These are phyloP conservation scores for Alternaria brassicicola DNA, from an alignment of 2,329 filamentous ascomycete species.

Conservation along the genomic window DNA sequence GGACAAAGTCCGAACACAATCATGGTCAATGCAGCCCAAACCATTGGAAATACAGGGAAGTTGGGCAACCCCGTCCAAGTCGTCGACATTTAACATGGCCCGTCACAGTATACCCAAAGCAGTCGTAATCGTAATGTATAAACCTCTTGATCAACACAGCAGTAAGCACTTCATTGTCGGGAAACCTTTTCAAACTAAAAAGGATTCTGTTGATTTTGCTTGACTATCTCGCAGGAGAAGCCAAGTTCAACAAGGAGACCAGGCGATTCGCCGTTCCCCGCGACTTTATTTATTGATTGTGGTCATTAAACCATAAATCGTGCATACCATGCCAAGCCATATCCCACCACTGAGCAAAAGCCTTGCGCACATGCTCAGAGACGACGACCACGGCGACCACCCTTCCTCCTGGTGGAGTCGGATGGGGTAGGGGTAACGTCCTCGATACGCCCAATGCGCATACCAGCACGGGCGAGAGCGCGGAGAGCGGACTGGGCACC, in stretches of 20 bases:
- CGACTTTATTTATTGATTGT: slow-evolving; percentile 47
- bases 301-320: slow-evolving; percentile 46
- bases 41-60: slow-evolving; percentile 55
- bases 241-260: slow-evolving; percentile 51
- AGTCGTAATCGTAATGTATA: slow-evolving; percentile 38
- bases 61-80: slow-evolving; percentile 56
- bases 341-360: slow-evolving; percentile 47
- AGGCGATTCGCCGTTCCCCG: slow-evolving; percentile 49
- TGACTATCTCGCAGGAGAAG: slow-evolving; percentile 39
- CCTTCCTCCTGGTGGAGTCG: slow-evolving; percentile 99
- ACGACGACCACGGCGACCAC: slow-evolving; percentile 99
- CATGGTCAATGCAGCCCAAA: slow-evolving; percentile 68
- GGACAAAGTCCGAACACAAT: slow-evolving; percentile 57
- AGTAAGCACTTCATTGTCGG: slow-evolving; percentile 40
- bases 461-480: slow-evolving; percentile 96
- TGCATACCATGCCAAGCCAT: slow-evolving; percentile 43
- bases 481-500: slow-evolving; percentile 99
- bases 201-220: slow-evolving; percentile 48
- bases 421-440: slow-evolving; percentile 99
- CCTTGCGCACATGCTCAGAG: slow-evolving; percentile 69
- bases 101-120: slow-evolving; percentile 26
- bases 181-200: slow-evolving; percentile 45
- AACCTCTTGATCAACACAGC: slow-evolving; percentile 35
- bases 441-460: slow-evolving; percentile 99
- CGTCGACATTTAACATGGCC: slow-evolving; percentile 46